These are phyloP conservation scores for Schizochytrium sp. DNA, from an alignment of 108 stramenopile genomes.

Conservation along the genomic window DNA sequence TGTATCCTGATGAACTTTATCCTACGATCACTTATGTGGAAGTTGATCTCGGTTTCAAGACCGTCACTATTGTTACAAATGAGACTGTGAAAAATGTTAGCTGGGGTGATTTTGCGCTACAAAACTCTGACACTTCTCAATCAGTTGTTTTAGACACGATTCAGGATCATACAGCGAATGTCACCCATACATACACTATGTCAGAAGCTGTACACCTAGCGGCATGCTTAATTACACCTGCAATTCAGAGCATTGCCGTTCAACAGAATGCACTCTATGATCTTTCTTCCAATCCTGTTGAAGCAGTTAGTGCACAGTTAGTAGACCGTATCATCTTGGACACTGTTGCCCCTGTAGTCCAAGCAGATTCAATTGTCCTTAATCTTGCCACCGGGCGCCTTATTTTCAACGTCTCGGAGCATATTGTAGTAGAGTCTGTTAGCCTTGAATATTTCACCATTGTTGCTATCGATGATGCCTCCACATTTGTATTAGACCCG, in stretches of 20 bases:
- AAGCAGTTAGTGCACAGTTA: neutral
- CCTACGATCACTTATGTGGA: neutral
- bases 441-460: neutral
- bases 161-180: neutral
- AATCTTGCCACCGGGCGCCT: neutral
- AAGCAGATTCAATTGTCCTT: neutral
- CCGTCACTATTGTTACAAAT: neutral
- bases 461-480: neutral
- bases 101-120: neutral
- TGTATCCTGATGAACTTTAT: neutral
- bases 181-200: neutral
- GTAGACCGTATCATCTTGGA: neutral
- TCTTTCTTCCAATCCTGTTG: neutral
- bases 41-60: neutral
- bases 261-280: neutral
- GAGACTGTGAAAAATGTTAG: neutral
- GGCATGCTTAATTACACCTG: neutral
- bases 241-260: neutral
- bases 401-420: neutral
- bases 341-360: neutral
- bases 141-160: neutral
- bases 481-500: neutral
- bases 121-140: neutral
- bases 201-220: constrained; percentile 10
- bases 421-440: neutral